Conservation (phyloP, 441 rosid species). For the Manihot esculenta region DNA sequence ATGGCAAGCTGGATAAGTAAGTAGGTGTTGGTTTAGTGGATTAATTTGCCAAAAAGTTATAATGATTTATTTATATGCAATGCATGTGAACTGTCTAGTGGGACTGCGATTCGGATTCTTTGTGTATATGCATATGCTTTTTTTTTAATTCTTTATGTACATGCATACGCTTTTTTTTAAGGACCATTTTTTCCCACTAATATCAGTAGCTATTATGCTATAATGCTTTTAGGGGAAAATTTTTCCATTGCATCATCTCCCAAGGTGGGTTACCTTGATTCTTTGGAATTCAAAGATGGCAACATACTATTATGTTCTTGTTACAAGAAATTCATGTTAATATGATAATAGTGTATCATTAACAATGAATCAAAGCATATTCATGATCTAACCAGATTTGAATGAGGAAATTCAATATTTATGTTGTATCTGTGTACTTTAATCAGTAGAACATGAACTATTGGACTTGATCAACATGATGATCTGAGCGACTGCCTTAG, state of each 20-base stretch:
- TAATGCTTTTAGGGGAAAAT: background rate
- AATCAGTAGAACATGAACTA: background rate
- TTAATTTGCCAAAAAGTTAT: background rate
- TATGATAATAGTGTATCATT: background rate
- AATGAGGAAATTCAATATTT: background rate
- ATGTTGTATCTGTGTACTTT: background rate
- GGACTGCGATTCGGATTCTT: too few relatives aligned
- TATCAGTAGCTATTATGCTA: background rate
- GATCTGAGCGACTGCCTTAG: background rate
- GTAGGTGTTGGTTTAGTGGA: background rate
- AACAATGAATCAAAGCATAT: background rate
- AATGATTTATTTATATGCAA: background rate
- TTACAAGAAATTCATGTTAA: background rate
- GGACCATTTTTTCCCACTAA: background rate
- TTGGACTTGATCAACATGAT: background rate
- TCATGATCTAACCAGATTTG: background rate
- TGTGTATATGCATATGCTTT: background rate
- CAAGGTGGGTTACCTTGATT: background rate
- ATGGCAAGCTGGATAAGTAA: background rate
- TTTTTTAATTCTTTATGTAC: background rate
- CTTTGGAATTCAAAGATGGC: background rate
- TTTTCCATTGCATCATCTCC: background rate
- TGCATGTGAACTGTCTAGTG: background rate
- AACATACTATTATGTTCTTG: background rate
- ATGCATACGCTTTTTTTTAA: background rate